Conservation (phyloP, 108 stramenopile genomes). For the Parietichytrium sp. region DNA sequence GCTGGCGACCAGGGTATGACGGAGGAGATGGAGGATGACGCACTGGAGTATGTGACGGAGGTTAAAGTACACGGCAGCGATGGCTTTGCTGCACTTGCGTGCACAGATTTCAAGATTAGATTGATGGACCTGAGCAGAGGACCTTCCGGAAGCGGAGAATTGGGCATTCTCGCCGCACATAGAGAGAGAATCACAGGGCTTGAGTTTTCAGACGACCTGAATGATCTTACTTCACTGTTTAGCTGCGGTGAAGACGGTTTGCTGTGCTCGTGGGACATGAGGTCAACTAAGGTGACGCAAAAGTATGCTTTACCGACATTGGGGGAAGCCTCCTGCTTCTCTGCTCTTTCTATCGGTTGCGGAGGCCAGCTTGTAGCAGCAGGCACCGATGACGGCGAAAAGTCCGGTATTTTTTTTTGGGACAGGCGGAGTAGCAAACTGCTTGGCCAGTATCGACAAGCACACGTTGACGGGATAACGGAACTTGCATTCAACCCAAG, state of each 20-base stretch:
- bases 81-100: not conserved
- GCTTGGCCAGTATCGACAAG: not conserved
- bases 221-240: not conserved
- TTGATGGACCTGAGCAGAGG: not conserved
- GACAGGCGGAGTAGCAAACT: not conserved
- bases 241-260: constrained; percentile 10
- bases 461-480: not conserved
- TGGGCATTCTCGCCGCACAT: not conserved
- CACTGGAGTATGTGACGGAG: constrained; percentile 11
- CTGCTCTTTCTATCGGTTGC: not conserved
- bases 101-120: not conserved
- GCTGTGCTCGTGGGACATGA: not conserved
- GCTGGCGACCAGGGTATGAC: not conserved
- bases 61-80: not conserved
- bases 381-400: constrained; percentile 13
- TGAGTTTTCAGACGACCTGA: not conserved
- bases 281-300: not conserved
- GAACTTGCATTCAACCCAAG: not conserved
- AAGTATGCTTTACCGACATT: not conserved
- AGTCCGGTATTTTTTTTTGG: constrained; percentile 2
- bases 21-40: constrained; percentile 20
- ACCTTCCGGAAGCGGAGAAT: not conserved
- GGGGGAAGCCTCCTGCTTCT: not conserved
- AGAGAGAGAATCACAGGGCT: constrained; percentile 8
- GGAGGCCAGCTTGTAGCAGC: not conserved